A percentile compares a stretch with the other conserved stretches of the same genome.
Conservation (phyloP, 192 early-diverging fungal genomes). For the Coemansia sp. region DNA sequence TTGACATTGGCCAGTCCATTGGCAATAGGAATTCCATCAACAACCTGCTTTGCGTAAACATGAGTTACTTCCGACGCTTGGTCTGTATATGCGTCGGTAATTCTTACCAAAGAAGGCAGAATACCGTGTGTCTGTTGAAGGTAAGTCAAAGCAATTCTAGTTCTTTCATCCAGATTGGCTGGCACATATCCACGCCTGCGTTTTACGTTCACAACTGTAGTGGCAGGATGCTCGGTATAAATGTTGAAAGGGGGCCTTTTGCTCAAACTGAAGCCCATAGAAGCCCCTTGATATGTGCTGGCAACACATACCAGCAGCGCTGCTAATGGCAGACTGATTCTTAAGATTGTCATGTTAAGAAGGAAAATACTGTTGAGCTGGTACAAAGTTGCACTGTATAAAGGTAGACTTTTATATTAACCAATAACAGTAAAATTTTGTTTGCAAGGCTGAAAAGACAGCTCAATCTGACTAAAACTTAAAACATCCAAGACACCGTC, state of each 20-base stretch:
- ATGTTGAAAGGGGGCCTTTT: conserved; percentile 1
- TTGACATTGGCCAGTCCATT: conserved; percentile 89
- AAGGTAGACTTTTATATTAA: too few species aligned
- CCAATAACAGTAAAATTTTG: too few species aligned
- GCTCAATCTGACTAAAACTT: too few species aligned
- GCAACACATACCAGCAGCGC: not conserved
- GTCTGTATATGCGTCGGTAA: conserved; percentile 70
- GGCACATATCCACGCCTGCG: not conserved
- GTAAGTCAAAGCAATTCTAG: conserved; percentile 12
- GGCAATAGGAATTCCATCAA: conserved; percentile 68
- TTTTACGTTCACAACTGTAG: not conserved
- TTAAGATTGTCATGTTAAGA: not conserved
- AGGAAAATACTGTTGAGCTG: not conserved
- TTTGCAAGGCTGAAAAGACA: too few species aligned
- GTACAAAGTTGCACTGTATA: too few species aligned
- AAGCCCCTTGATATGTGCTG: not conserved
- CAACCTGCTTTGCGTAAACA: conserved; percentile 75
- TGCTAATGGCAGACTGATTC: not conserved
- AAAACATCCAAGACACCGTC: too few species aligned
- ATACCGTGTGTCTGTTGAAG: conserved; percentile 17
- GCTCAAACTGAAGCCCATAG: not conserved
- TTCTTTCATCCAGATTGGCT: not conserved
- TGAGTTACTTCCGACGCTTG: conserved; percentile 78
- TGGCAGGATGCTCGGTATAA: not conserved
- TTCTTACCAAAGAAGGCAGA: conserved; percentile 24